phyloP scores from a whole-genome alignment of 352 stramenopile species.

The Phytophthora nicotianae region DNA sequence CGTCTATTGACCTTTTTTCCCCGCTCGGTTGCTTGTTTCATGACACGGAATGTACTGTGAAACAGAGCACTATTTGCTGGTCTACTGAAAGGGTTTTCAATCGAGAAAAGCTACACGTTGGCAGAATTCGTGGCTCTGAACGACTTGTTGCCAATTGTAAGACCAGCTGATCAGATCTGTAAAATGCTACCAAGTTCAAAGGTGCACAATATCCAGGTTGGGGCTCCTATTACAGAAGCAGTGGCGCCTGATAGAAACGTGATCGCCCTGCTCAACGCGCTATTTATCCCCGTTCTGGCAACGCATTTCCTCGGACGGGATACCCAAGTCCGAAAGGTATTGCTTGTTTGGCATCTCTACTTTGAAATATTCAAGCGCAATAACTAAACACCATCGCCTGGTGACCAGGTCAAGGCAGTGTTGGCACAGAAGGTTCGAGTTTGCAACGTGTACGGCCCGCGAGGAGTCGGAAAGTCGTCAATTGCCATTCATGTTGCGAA shows the following conservation, averaged over 20 bases:
- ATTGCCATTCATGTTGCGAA: constrained; percentile 63
- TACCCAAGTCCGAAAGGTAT: constrained; percentile 50
- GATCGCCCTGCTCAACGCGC: constrained; percentile 43
- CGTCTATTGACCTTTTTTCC: neutral
- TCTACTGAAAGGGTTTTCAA: constrained; percentile 44
- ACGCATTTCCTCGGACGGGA: constrained; percentile 62
- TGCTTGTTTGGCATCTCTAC: neutral
- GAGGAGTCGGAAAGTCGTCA: constrained; percentile 66
- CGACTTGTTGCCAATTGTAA: constrained; percentile 38
- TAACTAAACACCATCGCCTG: constrained; percentile 9
- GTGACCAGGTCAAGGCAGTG: constrained; percentile 36
- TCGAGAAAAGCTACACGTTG: constrained; percentile 45
- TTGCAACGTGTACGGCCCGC: constrained; percentile 50
- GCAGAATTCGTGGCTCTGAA: constrained; percentile 51
- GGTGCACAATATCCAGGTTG: constrained; percentile 31
- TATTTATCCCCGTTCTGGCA: constrained; percentile 63
- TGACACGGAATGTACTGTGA: constrained; percentile 6
- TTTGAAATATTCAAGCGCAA: neutral
- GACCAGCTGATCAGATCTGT: constrained; percentile 36
- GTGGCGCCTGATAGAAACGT: constrained; percentile 24
- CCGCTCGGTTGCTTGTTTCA: neutral
- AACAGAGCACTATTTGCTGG: constrained; percentile 56
- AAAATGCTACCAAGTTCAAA: constrained; percentile 31
- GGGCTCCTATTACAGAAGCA: constrained; percentile 8
- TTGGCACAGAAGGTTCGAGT: constrained; percentile 47